These are phyloP conservation scores for Rhizopogon sp. DNA, from an alignment of 768 basidiomycete genomes.

Conservation along the genomic window DNA sequence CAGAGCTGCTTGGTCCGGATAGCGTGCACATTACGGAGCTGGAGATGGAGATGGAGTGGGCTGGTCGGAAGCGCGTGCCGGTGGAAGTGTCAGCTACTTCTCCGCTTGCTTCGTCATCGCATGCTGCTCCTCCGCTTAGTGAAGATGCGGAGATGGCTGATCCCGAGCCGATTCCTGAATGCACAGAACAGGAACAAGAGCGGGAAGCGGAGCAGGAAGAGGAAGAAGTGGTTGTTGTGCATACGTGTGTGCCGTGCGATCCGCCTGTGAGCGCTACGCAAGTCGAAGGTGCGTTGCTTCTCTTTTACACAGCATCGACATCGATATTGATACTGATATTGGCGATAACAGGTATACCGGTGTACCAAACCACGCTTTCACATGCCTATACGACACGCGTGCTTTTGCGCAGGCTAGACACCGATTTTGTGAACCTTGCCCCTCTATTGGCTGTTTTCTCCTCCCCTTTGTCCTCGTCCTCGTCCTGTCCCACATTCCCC, in stretches of 20 bases:
- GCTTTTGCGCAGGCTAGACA: slow-evolving; percentile 70
- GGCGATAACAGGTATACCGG: slow-evolving; percentile 52
- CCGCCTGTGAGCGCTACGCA: slow-evolving; percentile 64
- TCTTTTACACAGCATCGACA: too few species aligned
- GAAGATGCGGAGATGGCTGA: slow-evolving; percentile 2
- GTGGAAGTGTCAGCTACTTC: not conserved
- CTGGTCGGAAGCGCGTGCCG: slow-evolving; percentile 5
- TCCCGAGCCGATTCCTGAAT: not conserved
- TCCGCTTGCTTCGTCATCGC: not conserved
- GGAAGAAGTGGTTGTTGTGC: slow-evolving; percentile 44
- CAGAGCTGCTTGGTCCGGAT: slow-evolving; percentile 41
- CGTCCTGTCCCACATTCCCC: slow-evolving; percentile 29
- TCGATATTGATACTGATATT: too few species aligned
- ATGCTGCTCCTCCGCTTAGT: not conserved
- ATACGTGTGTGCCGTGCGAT: slow-evolving; percentile 57
- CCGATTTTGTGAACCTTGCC: slow-evolving; percentile 72
- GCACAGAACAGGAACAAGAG: too few species aligned
- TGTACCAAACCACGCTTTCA: slow-evolving; percentile 63
- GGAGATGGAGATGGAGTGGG: slow-evolving; percentile 30
- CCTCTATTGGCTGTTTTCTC: slow-evolving; percentile 34
- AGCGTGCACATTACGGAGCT: slow-evolving; percentile 38
- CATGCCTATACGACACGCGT: not conserved
- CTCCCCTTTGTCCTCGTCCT: slow-evolving; percentile 10
- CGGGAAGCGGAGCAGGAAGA: too few species aligned
- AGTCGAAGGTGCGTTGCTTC: slow-evolving; percentile 53